phyloP scores from a whole-genome alignment of 2,329 filamentous ascomycete genomes.

The Paecilomyces dactylethromorphus region DNA sequence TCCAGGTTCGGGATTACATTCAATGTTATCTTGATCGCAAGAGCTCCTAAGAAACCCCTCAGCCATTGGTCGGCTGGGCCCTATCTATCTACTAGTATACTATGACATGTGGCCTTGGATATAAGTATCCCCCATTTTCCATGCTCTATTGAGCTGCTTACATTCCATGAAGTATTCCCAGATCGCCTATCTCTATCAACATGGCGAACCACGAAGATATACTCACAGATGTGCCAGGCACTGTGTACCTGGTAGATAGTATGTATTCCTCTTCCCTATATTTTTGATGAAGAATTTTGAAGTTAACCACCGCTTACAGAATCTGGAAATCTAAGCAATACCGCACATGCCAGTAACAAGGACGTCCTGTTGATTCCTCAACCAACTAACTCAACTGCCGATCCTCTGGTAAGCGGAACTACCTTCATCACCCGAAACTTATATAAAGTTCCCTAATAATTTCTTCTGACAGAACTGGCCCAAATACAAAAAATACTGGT shows the following conservation, averaged over 20 bases:
- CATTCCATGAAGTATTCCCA: not conserved
- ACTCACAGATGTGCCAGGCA: constrained; percentile 1
- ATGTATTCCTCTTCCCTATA: not conserved
- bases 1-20: not conserved
- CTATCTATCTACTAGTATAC: not conserved
- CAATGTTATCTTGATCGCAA: not conserved
- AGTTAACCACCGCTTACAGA: not conserved
- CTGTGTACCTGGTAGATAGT: constrained; percentile 2
- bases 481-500: constrained; percentile 32
- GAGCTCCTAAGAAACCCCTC: not conserved
- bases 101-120: not conserved
- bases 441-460: not conserved
- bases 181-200: not conserved
- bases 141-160: not conserved
- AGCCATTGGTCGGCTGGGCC: not conserved
- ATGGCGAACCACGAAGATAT: not conserved
- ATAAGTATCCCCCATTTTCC: not conserved
- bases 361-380: not conserved
- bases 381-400: not conserved
- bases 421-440: not conserved
- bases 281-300: not conserved
- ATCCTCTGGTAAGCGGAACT: constrained; percentile 1
- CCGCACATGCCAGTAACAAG: not conserved
- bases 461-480: constrained; percentile 22
- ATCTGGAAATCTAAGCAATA: not conserved